Evolutionary conservation across 108 stramenopile species (phyloP).

Genomic region (Skeletonema tropicum): DNA sequence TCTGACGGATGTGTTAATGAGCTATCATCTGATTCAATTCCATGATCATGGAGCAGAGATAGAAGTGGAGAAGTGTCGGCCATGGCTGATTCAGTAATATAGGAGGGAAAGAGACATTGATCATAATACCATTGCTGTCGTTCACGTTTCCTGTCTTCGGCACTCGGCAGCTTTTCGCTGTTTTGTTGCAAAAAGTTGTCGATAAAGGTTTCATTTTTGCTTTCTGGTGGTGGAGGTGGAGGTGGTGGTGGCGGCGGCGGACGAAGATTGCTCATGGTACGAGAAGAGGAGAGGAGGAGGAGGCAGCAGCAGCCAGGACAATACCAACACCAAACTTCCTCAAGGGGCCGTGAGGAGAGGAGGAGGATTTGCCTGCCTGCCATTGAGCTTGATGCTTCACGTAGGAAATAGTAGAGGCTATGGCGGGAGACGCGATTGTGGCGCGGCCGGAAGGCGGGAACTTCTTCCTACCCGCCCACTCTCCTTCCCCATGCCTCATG

Average conservation of each 20-base stretch:
- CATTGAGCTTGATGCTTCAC: too few relatives aligned
- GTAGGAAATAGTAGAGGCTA: too few relatives aligned
- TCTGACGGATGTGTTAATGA: background rate
- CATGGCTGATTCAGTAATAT: slow-evolving; percentile 20
- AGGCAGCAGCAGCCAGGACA: background rate
- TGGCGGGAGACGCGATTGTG: too few relatives aligned
- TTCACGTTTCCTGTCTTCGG: background rate
- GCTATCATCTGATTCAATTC: background rate
- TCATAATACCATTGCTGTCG: slow-evolving; percentile 3
- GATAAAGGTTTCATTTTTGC: background rate
- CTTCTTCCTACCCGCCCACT: too few relatives aligned
- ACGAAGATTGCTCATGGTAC: background rate
- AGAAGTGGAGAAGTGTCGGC: slow-evolving; percentile 11
- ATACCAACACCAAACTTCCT: too few relatives aligned
- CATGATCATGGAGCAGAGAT: slow-evolving; percentile 11
- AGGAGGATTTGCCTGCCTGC: too few relatives aligned
- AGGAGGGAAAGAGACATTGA: slow-evolving; percentile 28
- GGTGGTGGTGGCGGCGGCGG: background rate
- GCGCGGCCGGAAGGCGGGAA: too few relatives aligned
- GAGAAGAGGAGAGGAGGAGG: background rate
- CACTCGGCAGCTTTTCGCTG: background rate
- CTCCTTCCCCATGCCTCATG: too few relatives aligned
- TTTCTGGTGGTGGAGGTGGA: background rate
- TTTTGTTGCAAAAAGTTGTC: slow-evolving; percentile 1
- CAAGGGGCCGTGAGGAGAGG: too few relatives aligned